Evolutionary conservation across 2,329 filamentous ascomycete genomes (phyloP), one percentile per base, ranked within the genome.

Genomic region (Penicillium freii): DNA sequence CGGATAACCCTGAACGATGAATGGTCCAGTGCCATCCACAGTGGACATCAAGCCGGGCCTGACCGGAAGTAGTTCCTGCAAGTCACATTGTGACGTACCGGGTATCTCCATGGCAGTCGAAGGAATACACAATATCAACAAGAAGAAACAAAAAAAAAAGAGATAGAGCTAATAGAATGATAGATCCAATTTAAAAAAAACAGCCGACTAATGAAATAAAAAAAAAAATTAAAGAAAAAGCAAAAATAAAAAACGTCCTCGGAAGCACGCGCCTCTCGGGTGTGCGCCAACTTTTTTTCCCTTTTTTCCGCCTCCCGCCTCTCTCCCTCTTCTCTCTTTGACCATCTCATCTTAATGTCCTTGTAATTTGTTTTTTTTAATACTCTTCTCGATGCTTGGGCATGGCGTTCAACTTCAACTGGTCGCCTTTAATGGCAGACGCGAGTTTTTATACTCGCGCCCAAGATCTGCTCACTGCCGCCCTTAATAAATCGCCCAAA

Each of bases 331-430:
- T 29, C 39, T 40, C 31, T 53, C 19, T 17, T 33, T 17, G 23
- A 54, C 52, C 49, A n/a, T n/a, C 23, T n/a, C 53, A 27, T 23
- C 52, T 44, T 49, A 52, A 47, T 44, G 46, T 40, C 53, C 47
- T 45, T 40, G 27, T 52, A 42, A 50, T 40, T 27, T 21, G 3
- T 23, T n/a, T n/a, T n/a, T 56, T 34, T n/a, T 57, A 45, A 44
- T 43, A 34, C 51, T 40, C 17, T 62, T 63, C 65, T 68, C 66
- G 64, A 72, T 72, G 68, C 67, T 45, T 65, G 61, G 66, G 62
- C 78, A 99, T 99, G 94, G 94, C 94, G 68, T 99, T 99, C 89
- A 97, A 97, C 83, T 99, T 99, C 90, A 97, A 97, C 91, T 99
- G 94, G 94, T 96, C 92, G 84, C 94, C 94, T 73, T 84, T 99